Conservation (phyloP, 768 basidiomycete genomes). For the Lentinula boryana region DNA sequence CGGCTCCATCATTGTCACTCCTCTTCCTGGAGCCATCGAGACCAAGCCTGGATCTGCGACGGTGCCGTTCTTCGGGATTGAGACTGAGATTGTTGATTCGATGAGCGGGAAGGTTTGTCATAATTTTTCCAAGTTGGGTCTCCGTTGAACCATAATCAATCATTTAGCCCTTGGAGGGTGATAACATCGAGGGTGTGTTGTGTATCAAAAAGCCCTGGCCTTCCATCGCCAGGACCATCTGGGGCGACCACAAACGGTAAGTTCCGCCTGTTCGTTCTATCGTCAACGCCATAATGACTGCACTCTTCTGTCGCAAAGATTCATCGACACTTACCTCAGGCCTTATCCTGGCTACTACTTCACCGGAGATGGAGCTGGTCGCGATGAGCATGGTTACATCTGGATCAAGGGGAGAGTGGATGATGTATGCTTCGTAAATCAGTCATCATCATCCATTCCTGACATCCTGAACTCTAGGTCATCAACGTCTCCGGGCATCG, state of each 20-base stretch:
- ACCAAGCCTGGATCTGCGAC: conserved; percentile 97
- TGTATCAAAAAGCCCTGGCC: conserved; percentile 89
- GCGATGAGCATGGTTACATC: conserved; percentile 94
- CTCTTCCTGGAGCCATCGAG: conserved; percentile 92
- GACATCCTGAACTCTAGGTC: conserved; percentile 52
- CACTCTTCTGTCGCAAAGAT: conserved; percentile 12
- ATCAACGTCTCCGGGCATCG: conserved; percentile 99
- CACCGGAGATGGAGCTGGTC: conserved; percentile 95
- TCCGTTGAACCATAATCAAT: neutral
- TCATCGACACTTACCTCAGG: conserved; percentile 49
- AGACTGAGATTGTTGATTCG: conserved; percentile 84
- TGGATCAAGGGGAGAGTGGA: conserved; percentile 99
- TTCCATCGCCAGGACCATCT: conserved; percentile 89
- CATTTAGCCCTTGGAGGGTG: conserved; percentile 46
- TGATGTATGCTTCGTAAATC: conserved; percentile 40
- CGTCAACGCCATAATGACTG: conserved; percentile 14
- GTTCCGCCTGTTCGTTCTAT: conserved; percentile 31
- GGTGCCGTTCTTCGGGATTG: conserved; percentile 96
- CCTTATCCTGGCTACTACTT: conserved; percentile 91
- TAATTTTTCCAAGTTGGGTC: neutral
- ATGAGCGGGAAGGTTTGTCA: conserved; percentile 55
- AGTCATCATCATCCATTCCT: neutral
- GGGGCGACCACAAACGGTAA: conserved; percentile 84
- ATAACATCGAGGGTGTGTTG: conserved; percentile 87
- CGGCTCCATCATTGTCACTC: conserved; percentile 90